These are phyloP conservation scores for Xenoacremonium recifei DNA, from an alignment of 2,329 filamentous ascomycete genomes.

Conservation along the genomic window DNA sequence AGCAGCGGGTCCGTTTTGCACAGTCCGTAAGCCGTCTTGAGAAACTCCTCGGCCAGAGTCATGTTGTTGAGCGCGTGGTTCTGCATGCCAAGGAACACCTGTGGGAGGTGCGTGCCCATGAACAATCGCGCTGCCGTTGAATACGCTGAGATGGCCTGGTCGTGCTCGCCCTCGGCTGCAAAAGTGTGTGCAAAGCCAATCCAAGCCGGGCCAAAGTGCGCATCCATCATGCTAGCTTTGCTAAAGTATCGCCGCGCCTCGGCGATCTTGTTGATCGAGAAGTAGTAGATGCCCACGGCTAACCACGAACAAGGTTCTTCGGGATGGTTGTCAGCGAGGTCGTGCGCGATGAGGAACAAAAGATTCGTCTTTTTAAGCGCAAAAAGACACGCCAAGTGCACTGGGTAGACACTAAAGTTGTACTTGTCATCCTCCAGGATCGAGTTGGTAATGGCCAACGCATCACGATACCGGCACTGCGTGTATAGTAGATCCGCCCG, in stretches of 20 bases:
- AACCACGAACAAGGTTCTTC: slow-evolving; percentile 91
- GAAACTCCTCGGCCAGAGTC: slow-evolving; percentile 88
- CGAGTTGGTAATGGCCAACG: slow-evolving; percentile 76
- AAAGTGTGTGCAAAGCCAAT: slow-evolving; percentile 99
- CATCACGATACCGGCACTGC: slow-evolving; percentile 89
- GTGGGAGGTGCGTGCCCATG: slow-evolving; percentile 93
- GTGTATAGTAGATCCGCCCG: slow-evolving; percentile 91
- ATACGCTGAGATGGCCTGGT: slow-evolving; percentile 97
- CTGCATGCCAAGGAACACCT: slow-evolving; percentile 97
- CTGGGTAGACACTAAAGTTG: slow-evolving; percentile 83
- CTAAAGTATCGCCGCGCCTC: slow-evolving; percentile 95
- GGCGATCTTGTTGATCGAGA: slow-evolving; percentile 82
- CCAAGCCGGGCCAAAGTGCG: slow-evolving; percentile 96
- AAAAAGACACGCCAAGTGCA: slow-evolving; percentile 88
- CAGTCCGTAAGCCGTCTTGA: slow-evolving; percentile 81
- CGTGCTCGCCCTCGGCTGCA: slow-evolving; percentile 94
- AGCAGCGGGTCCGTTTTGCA: slow-evolving; percentile 85
- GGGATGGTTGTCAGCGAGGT: slow-evolving; percentile 87
- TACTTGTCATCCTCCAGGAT: slow-evolving; percentile 84
- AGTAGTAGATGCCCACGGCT: slow-evolving; percentile 93
- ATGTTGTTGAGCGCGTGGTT: slow-evolving; percentile 96
- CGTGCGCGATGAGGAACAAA: slow-evolving; percentile 88
- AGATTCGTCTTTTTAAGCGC: slow-evolving; percentile 85
- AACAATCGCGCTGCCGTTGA: slow-evolving; percentile 92
- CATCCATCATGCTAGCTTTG: slow-evolving; percentile 96